phyloP scores from a whole-genome alignment of 345 rosid species.

The Alliaria petiolata region DNA sequence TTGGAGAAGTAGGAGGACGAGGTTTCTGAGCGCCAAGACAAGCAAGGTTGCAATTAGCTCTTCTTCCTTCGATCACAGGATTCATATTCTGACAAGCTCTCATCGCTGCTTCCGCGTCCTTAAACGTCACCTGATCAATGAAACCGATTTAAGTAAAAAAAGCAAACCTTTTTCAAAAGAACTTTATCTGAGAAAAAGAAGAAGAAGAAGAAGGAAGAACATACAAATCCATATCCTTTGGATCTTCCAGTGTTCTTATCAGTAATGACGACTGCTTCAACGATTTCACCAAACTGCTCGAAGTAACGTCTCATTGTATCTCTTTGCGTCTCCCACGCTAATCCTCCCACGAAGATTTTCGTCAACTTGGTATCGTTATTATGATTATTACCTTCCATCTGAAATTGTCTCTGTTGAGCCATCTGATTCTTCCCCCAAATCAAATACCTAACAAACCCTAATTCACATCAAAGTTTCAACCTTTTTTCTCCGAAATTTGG shows the following conservation, averaged over 20 bases:
- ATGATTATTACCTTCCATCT: conserved; percentile 39
- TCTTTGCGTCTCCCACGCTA: conserved; percentile 98
- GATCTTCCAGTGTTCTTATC: conserved; percentile 92
- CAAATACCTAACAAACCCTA: conserved; percentile 35
- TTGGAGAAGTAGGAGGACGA: conserved; percentile 52
- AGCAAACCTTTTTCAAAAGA: too few species aligned
- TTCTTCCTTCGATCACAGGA: conserved; percentile 64
- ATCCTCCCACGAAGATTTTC: conserved; percentile 88
- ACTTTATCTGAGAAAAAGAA: background rate
- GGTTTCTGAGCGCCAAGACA: conserved; percentile 63
- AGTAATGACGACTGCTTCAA: conserved; percentile 88
- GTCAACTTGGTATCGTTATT: conserved; percentile 67
- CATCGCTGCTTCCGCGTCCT: conserved; percentile 62
- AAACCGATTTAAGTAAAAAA: background rate
- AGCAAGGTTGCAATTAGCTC: conserved; percentile 75
- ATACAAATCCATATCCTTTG: conserved; percentile 94
- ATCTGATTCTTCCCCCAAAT: conserved; percentile 26
- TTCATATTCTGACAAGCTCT: conserved; percentile 66
- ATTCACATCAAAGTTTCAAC: conserved; percentile 25
- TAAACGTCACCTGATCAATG: conserved; percentile 42
- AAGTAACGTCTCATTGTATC: conserved; percentile 88
- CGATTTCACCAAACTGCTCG: conserved; percentile 92
- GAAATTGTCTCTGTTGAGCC: conserved; percentile 59
- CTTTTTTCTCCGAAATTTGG: conserved; percentile 14
- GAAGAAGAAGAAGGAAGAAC: too few species aligned